Evolutionary conservation across 1,139 yeast genomes (phyloP), one percentile per base, ranked within the genome.

Genomic region (Protomyces macrosporus): DNA sequence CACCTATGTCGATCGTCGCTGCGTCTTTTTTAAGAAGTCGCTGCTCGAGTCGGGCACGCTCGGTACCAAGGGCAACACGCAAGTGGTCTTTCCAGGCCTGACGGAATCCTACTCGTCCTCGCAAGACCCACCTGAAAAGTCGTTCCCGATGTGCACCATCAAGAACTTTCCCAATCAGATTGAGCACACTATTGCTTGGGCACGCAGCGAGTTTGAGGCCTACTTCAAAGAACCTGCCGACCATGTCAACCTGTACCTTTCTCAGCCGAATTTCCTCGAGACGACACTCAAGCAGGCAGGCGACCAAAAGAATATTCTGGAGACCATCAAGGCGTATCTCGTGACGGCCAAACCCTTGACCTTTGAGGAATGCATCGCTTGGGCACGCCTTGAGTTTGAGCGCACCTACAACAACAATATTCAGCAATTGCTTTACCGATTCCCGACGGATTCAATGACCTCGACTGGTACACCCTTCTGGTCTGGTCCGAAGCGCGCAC

Each of bases 121-220:
- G 32, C 96, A 90, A 75, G 99, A 93, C 77, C 98, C 99, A 51
- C 98, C 99, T 56, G 99, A 93, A 78, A 90, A 90, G 77, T 85
- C 96, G 3, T 91, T 93, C 72, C 99, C 99, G 45, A 82, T 93
- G 73, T 93, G 99, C 82, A 93, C 99, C 6, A 81, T 93, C 73
- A 85, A 98, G 77, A 88, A 96, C 6, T 93, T 93, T 85, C 99
- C 99, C 65, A 90, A 90, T 76, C 93, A 91, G 77, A 93, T 93
- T 72, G 99, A 93, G 74, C 99, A 93, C 74, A 95, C 99, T 0
- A 93, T 93, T 77, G 98, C 98, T 12, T 93, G 99, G 99, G 96
- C 98, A 33, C 93, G 95, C 78, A 86, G 91, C 32, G 81, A 90
- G 72, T 93, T 93, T 81, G 95, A 88, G 79, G 97, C 95, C n/a